These are phyloP conservation scores for Toxicodendron radicans DNA, from an alignment of 345 rosid genomes.

Conservation along the genomic window DNA sequence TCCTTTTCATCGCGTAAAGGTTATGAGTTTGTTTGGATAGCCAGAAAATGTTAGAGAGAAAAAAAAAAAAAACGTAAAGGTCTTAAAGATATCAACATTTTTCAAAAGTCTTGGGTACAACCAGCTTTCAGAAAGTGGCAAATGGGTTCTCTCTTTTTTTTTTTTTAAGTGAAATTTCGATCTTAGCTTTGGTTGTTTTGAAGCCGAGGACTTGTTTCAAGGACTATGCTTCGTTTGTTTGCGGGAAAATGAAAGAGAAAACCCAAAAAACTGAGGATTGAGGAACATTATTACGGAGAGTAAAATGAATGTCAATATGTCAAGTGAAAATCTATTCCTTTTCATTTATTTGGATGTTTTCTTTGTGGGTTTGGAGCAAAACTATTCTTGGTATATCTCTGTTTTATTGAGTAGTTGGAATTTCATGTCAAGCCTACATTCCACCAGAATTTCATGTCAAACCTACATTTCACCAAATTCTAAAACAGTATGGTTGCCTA, in stretches of 20 bases:
- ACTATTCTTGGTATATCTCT: no score
- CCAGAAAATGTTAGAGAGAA: neutral
- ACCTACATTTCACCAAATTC: no score
- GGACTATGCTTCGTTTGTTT: neutral
- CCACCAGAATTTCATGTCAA: no score
- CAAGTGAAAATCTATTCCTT: neutral
- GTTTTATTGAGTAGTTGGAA: no score
- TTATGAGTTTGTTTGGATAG: no score
- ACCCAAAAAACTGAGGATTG: neutral
- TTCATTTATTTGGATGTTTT: neutral
- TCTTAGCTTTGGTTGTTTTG: neutral
- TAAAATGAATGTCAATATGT: neutral
- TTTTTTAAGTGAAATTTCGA: neutral
- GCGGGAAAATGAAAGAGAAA: neutral
- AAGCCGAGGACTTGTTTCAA: neutral
- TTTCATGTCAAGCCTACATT: no score
- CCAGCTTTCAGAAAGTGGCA: neutral
- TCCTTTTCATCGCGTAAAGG: no score
- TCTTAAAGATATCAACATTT: neutral
- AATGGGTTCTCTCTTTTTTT: neutral
- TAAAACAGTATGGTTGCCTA: no score
- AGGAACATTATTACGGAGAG: neutral
- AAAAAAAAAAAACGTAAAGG: neutral
- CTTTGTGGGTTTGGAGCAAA: no score
- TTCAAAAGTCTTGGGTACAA: neutral